Evolutionary conservation across 2,329 filamentous ascomycete species (phyloP).

Genomic region (Nannizzia gypsea): DNA sequence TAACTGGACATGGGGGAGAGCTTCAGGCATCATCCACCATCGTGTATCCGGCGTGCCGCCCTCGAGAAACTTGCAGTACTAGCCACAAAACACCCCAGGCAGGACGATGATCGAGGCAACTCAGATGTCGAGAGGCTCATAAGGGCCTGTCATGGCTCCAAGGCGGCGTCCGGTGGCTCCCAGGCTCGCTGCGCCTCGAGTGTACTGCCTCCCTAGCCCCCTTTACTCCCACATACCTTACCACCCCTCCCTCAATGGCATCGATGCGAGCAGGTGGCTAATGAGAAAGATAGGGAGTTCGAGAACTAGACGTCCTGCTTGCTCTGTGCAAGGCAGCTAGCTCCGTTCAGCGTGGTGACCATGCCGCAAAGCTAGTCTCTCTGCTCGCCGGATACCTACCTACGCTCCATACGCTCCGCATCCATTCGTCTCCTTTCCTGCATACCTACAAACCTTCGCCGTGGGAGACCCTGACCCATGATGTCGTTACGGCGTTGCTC

Average conservation of each 20-base stretch:
- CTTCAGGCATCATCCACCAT: conserved; percentile 10
- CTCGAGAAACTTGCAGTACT: conserved; percentile 35
- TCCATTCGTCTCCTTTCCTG: conserved; percentile 70
- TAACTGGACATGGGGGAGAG: background rate
- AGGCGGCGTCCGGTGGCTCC: background rate
- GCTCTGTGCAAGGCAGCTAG: conserved; percentile 85
- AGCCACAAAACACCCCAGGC: conserved; percentile 25
- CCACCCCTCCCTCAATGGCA: background rate
- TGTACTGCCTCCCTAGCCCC: background rate
- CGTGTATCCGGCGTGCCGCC: conserved; percentile 24
- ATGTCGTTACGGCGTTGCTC: conserved; percentile 71
- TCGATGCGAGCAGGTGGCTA: background rate
- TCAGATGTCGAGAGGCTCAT: conserved; percentile 29
- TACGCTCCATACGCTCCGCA: conserved; percentile 67
- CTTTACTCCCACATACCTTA: too few relatives aligned
- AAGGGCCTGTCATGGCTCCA: conserved; percentile 16
- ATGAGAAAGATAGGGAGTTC: conserved; percentile 50
- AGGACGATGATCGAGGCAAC: conserved; percentile 16
- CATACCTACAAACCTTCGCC: conserved; percentile 75
- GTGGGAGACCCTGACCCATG: conserved; percentile 69
- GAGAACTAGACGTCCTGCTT: conserved; percentile 83
- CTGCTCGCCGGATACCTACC: conserved; percentile 77
- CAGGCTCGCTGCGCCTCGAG: background rate
- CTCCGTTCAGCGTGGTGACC: conserved; percentile 55
- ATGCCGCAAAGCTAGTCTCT: conserved; percentile 64